These are phyloP conservation scores for Botryotinia globosa DNA, from an alignment of 2,329 filamentous ascomycete genomes.

Conservation along the genomic window DNA sequence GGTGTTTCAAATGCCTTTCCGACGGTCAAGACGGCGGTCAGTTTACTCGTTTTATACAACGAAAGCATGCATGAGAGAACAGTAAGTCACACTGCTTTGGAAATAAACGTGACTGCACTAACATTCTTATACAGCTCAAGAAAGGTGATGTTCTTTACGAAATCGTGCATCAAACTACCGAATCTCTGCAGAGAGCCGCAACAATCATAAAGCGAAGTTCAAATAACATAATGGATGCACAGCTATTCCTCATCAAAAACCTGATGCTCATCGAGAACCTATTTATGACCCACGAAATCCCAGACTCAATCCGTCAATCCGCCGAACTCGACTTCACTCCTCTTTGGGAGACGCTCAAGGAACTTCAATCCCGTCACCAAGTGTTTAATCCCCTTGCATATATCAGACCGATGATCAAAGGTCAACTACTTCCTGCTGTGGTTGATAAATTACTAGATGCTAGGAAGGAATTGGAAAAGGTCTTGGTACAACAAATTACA, in stretches of 20 bases:
- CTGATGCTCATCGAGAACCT: conserved; percentile 93
- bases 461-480: conserved; percentile 62
- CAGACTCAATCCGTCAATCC: conserved; percentile 53
- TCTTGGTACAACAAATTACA: conserved; percentile 60
- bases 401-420: conserved; percentile 44
- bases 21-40: conserved; percentile 55
- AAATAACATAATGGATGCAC: conserved; percentile 65
- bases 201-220: conserved; percentile 61
- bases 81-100: conserved; percentile 27
- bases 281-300: conserved; percentile 93
- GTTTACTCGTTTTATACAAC: conserved; percentile 60
- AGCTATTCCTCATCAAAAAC: conserved; percentile 93
- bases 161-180: conserved; percentile 87
- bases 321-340: conserved; percentile 59
- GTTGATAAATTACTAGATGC: conserved; percentile 52
- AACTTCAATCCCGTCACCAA: conserved; percentile 48
- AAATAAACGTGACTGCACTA: conserved; percentile 24
- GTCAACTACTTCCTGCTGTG: conserved; percentile 38
- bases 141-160: conserved; percentile 62
- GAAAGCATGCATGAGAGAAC: conserved; percentile 37
- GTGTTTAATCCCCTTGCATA: conserved; percentile 52
- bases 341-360: conserved; percentile 59
- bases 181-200: conserved; percentile 76
- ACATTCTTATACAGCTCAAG: conserved; percentile 25
- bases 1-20: conserved; percentile 58